Percentiles rank a stretch among this genome's conserved stretches.
phyloP scores from a whole-genome alignment of 768 basidiomycete species.

The Tremella yokohamensis region DNA sequence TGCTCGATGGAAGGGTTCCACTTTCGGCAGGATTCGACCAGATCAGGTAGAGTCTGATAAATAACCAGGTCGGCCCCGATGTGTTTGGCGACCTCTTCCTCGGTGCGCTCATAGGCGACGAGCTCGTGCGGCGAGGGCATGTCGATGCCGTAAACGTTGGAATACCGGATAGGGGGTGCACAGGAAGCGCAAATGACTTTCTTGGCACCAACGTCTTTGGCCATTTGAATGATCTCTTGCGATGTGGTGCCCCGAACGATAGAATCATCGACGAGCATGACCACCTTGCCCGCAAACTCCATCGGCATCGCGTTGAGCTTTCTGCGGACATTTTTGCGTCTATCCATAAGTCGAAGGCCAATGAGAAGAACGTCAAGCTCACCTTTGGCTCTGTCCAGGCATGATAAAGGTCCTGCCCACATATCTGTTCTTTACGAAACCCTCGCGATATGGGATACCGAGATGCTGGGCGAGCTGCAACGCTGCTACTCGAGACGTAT shows the following conservation, averaged over 20 bases:
- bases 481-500: constrained; percentile 93
- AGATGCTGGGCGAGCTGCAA: constrained; percentile 90
- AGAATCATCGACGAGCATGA: constrained; percentile 95
- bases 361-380: constrained; percentile 7
- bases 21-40: constrained; percentile 77
- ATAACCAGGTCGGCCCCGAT: constrained; percentile 96
- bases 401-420: constrained; percentile 98
- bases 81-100: constrained; percentile 65
- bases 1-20: constrained; percentile 70
- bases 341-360: constrained; percentile 43
- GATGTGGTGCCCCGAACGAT: constrained; percentile 98
- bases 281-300: constrained; percentile 87
- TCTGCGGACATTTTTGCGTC: constrained; percentile 86
- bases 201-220: constrained; percentile 95
- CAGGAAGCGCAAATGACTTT: constrained; percentile 95
- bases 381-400: constrained; percentile 97
- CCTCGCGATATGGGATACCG: constrained; percentile 87
- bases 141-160: constrained; percentile 98
- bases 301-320: constrained; percentile 98
- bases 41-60: constrained; percentile 86
- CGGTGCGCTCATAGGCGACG: constrained; percentile 75
- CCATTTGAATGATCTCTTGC: constrained; percentile 98
- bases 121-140: constrained; percentile 96
- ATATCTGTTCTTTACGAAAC: constrained; percentile 98
- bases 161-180: constrained; percentile 88